Percentiles rank a stretch among this genome's conserved stretches.
Conservation (phyloP, 768 basidiomycete genomes). For the Hydnomerulius pinastri region DNA sequence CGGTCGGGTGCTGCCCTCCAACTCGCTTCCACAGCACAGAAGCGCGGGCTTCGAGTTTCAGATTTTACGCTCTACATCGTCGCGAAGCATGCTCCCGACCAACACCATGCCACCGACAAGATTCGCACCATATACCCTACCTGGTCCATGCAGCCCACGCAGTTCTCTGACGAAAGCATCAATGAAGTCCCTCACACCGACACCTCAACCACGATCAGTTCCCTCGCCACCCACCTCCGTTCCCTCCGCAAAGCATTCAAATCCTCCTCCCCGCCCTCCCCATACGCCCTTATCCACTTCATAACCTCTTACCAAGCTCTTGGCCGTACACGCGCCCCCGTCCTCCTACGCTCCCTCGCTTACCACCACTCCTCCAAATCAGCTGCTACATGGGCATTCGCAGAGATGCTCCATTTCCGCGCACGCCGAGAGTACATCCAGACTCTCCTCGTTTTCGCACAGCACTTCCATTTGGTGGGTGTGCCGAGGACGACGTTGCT, state of each 20-base stretch:
- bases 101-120: slow-evolving; percentile 1
- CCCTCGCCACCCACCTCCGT: slow-evolving; percentile 23
- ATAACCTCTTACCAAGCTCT: slow-evolving; percentile 24
- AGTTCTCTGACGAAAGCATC: neutral
- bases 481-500: slow-evolving; percentile 43
- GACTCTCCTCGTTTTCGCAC: slow-evolving; percentile 45
- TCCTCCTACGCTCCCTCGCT: slow-evolving; percentile 21
- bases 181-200: neutral
- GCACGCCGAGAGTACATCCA: slow-evolving; percentile 13
- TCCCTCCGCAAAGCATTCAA: slow-evolving; percentile 25
- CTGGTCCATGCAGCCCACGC: slow-evolving; percentile 2
- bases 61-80: slow-evolving; percentile 37
- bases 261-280: slow-evolving; percentile 23
- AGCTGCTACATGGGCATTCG: slow-evolving; percentile 25
- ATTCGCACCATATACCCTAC: slow-evolving; percentile 16
- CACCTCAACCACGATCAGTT: slow-evolving; percentile 4
- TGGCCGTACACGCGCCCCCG: slow-evolving; percentile 18
- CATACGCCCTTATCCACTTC: slow-evolving; percentile 18
- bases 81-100: slow-evolving; percentile 26
- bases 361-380: slow-evolving; percentile 26
- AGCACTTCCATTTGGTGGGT: slow-evolving; percentile 53
- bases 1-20: slow-evolving; percentile 43
- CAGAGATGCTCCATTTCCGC: slow-evolving; percentile 33
- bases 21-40: slow-evolving; percentile 41
- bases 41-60: slow-evolving; percentile 33